phyloP scores from a whole-genome alignment of 2,329 filamentous ascomycete species.

The Cercospora zeae-maydis region DNA sequence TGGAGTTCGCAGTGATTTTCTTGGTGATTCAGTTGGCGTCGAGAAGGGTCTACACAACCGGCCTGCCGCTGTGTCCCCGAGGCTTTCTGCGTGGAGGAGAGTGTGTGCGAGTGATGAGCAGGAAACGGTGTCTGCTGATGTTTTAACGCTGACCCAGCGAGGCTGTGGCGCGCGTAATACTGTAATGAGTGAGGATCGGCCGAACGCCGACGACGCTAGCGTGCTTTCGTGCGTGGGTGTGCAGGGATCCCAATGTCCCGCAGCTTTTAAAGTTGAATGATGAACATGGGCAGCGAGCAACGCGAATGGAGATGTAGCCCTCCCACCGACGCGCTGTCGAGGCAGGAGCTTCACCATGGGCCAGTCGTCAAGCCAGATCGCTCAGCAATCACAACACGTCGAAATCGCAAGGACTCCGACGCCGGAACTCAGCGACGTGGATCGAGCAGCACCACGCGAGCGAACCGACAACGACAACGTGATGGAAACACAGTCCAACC shows the following conservation, averaged over 20 bases:
- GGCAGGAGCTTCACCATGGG: conserved; percentile 15
- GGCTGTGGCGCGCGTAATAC: background rate
- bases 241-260: conserved; percentile 5
- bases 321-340: background rate
- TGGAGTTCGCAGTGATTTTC: background rate
- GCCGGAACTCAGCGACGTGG: conserved; percentile 9
- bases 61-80: background rate
- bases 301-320: background rate
- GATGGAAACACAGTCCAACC: background rate
- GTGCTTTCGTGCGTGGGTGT: background rate
- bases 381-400: conserved; percentile 9
- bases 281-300: background rate
- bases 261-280: conserved; percentile 9
- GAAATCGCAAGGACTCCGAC: conserved; percentile 6
- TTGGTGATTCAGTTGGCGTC: background rate
- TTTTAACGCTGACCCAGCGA: background rate
- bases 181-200: background rate
- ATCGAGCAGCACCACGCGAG: background rate
- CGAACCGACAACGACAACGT: background rate
- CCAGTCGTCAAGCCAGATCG: conserved; percentile 17
- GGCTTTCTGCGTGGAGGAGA: background rate
- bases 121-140: background rate
- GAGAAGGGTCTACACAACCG: background rate
- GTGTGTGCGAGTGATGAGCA: background rate
- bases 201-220: conserved; percentile 4